phyloP scores from a whole-genome alignment of 2,329 filamentous ascomycete species.

The Diaporthe citriasiana region DNA sequence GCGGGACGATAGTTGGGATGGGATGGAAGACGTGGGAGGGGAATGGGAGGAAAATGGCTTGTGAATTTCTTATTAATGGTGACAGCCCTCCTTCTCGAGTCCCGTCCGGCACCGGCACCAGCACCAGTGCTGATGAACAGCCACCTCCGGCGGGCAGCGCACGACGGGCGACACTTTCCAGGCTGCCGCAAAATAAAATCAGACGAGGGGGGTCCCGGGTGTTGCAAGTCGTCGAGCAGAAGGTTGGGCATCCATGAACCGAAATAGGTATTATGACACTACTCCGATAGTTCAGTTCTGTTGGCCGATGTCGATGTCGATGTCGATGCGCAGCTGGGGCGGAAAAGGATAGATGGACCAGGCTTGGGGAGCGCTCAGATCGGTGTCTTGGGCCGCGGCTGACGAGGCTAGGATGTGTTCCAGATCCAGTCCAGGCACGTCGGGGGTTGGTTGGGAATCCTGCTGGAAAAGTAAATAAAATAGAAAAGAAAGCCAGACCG shows the following conservation, averaged over 20 bases:
- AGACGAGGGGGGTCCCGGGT: constrained; percentile 1
- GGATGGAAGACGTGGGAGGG: background rate
- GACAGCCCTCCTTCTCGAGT: background rate
- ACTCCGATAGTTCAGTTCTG: background rate
- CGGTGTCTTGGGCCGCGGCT: constrained; percentile 1
- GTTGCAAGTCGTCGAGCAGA: constrained; percentile 7
- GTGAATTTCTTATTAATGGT: constrained; percentile 27
- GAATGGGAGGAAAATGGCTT: background rate
- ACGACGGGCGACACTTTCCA: constrained; percentile 15
- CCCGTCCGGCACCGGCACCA: background rate
- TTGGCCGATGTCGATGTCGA: background rate
- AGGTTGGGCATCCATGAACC: constrained; percentile 27
- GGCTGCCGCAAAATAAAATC: constrained; percentile 4
- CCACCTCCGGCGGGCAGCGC: constrained; percentile 11
- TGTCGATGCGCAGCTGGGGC: constrained; percentile 22
- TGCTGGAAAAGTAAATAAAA: background rate
- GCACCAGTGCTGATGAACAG: background rate
- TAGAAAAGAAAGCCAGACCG: background rate
- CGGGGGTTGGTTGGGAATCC: background rate
- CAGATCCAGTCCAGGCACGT: constrained; percentile 26
- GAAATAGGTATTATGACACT: constrained; percentile 3
- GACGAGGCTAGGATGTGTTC: constrained; percentile 28
- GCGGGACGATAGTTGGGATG: constrained; percentile 5
- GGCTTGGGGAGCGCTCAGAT: background rate
- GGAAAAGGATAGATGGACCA: background rate